Percentiles rank a stretch among this genome's conserved stretches.
phyloP scores from a whole-genome alignment of 1,139 yeast species.

The Meyerozyma carpophila region DNA sequence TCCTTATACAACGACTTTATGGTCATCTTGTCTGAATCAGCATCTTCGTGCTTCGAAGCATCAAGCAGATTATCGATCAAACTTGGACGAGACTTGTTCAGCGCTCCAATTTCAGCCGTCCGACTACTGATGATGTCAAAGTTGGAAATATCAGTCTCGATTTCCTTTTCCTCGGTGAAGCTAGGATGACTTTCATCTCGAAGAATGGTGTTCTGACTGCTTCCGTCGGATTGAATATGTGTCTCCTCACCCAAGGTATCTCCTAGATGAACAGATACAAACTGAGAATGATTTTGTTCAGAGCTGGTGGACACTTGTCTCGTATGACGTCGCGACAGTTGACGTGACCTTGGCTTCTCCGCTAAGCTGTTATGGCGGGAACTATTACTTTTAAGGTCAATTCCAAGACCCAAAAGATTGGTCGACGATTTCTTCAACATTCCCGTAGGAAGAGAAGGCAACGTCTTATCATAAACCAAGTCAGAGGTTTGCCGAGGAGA shows the following conservation, averaged over 20 bases:
- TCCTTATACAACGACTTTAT: slow-evolving; percentile 20
- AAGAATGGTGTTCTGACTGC: slow-evolving; percentile 12
- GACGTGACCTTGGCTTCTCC: background rate
- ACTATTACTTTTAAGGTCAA: slow-evolving; percentile 11
- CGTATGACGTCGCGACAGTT: background rate
- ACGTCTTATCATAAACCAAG: slow-evolving; percentile 6
- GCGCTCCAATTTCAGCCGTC: slow-evolving; percentile 27
- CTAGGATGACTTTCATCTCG: slow-evolving; percentile 20
- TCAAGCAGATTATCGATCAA: slow-evolving; percentile 15
- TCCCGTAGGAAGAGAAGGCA: slow-evolving; percentile 8
- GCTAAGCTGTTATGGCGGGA: slow-evolving; percentile 1
- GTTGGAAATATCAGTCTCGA: slow-evolving; percentile 23
- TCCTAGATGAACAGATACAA: slow-evolving; percentile 19
- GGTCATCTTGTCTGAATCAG: slow-evolving; percentile 4
- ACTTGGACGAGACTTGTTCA: slow-evolving; percentile 20
- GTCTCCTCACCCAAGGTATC: slow-evolving; percentile 4
- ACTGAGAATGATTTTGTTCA: slow-evolving; percentile 5
- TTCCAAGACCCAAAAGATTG: slow-evolving; percentile 30
- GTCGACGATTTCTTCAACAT: slow-evolving; percentile 20
- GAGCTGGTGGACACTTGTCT: background rate
- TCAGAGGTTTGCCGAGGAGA: slow-evolving; percentile 6
- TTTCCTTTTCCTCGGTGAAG: slow-evolving; percentile 4
- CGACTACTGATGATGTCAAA: slow-evolving; percentile 28
- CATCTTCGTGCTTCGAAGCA: slow-evolving; percentile 3
- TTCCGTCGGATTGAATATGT: slow-evolving; percentile 9